These are phyloP conservation scores for Microbotryum silenes-acaulis DNA, from an alignment of 1,284 basidiomycete species.

Conservation along the genomic window DNA sequence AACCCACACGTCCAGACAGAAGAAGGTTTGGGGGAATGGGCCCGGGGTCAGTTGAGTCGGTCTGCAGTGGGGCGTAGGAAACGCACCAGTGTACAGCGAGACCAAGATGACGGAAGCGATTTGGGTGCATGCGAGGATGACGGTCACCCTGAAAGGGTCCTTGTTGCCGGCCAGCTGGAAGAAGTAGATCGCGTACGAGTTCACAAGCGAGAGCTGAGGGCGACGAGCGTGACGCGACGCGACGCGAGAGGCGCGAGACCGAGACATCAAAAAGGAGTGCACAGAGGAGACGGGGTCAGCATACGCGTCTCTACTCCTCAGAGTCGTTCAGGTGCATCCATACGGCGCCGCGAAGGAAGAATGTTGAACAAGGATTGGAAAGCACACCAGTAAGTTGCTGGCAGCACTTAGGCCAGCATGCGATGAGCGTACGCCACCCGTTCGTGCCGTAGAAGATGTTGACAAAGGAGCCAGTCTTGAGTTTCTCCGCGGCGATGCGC, in stretches of 20 bases:
- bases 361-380: not conserved
- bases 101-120: conserved; percentile 25
- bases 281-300: too few relatives aligned
- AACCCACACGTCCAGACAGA: too few relatives aligned
- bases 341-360: too few relatives aligned
- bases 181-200: conserved; percentile 33
- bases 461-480: conserved; percentile 20
- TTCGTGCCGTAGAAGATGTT: conserved; percentile 34
- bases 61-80: too few relatives aligned
- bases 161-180: conserved; percentile 36
- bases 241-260: too few relatives aligned
- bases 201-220: conserved; percentile 2
- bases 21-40: too few relatives aligned
- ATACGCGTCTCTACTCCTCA: too few relatives aligned
- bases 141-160: conserved; percentile 35
- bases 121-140: conserved; percentile 36
- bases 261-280: too few relatives aligned
- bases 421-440: conserved; percentile 34
- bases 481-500: conserved; percentile 7
- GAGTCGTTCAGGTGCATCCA: too few relatives aligned
- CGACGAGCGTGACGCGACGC: too few relatives aligned
- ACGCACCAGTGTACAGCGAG: conserved; percentile 7
- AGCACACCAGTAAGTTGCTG: conserved; percentile 33
- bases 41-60: too few relatives aligned
- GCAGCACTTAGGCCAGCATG: conserved; percentile 33